Evolutionary conservation across 768 basidiomycete genomes (phyloP), one percentile per base, ranked within the genome.

Genomic region (Trichaptum fuscoviolaceum): DNA sequence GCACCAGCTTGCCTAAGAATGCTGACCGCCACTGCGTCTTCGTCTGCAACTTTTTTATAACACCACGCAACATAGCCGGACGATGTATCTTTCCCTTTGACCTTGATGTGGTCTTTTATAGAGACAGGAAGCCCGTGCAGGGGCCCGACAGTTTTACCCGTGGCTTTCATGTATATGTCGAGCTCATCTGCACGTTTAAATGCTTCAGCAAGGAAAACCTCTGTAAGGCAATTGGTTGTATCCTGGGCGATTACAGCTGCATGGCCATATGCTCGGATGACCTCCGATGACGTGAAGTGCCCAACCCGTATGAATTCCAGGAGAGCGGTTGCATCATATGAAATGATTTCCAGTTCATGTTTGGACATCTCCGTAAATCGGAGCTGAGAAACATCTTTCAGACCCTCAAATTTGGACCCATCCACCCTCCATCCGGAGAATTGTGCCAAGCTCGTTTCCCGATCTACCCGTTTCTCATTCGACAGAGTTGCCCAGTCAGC

Each of bases 81-180:
- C 0, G 84, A 85, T 0, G 87, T 84, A 71, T 92, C 90, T 12
- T 89, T 71, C 1, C 87, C 91, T 69, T 88, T 81, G 69, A 93
- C 82, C 57, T 77, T 82, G 30, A 92, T 74, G 73, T 92, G 90
- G 71, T 93, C 91, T 73, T 93, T 92, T 63, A 91, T 74, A 7
- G 89, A 91, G 42, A 92, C 79, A 0, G 90, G 90, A 12, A 93
- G 78, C 0, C 90, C 91, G 69, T 93, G 92, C 2, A 93, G 78
- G 1, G 90, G 88, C 0, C 93, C 93, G 1, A 90, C 77, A 1
- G 84, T 76, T 67, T 82, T 82, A 23, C 92, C 93, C 0, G 87
- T 93, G 67, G 71, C 77, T 69, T 79, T 80, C 58, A 91, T 75
- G 68, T 85, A 76, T 7, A 83, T 83, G 70, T 95, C 93, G 6